Percentiles rank a stretch among this genome's conserved stretches.
These are phyloP conservation scores for Verticillium albo-atrum DNA, from an alignment of 2,329 filamentous ascomycete species.

Conservation along the genomic window DNA sequence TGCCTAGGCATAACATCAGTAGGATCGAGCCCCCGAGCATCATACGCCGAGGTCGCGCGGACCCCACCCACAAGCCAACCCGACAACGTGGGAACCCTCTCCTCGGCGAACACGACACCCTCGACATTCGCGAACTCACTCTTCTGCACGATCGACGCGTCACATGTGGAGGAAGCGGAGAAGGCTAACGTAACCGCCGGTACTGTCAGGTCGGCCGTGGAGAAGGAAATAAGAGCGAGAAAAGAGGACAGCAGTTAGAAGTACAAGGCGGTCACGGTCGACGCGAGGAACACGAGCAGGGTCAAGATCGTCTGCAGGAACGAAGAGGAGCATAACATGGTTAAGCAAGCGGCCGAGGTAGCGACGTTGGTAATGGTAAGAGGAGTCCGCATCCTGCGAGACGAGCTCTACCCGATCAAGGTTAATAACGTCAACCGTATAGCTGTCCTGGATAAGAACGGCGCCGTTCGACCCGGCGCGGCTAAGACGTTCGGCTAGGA, in stretches of 20 bases:
- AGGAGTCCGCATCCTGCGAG: conserved; percentile 13
- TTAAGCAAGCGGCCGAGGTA: conserved; percentile 13
- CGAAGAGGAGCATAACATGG: neutral
- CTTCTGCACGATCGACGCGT: conserved; percentile 1
- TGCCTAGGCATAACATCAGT: neutral
- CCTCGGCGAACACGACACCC: neutral
- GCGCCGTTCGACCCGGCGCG: conserved; percentile 7
- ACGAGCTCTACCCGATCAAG: conserved; percentile 17
- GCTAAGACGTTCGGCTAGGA: conserved; percentile 13
- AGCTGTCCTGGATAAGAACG: conserved; percentile 15
- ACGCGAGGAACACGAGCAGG: neutral
- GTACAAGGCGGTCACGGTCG: neutral
- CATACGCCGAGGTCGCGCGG: neutral
- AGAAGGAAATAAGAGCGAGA: neutral
- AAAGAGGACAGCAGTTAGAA: neutral
- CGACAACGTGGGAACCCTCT: neutral
- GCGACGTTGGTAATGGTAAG: conserved; percentile 3
- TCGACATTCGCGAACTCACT: neutral
- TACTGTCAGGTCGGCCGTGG: neutral
- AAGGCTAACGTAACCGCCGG: neutral
- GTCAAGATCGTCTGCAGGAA: conserved; percentile 1
- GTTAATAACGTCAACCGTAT: conserved; percentile 16
- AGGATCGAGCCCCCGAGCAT: neutral
- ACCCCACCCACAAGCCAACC: neutral
- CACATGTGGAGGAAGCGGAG: neutral